These are phyloP conservation scores for Colletotrichum incanum DNA, from an alignment of 2,329 filamentous ascomycete species.

Conservation along the genomic window DNA sequence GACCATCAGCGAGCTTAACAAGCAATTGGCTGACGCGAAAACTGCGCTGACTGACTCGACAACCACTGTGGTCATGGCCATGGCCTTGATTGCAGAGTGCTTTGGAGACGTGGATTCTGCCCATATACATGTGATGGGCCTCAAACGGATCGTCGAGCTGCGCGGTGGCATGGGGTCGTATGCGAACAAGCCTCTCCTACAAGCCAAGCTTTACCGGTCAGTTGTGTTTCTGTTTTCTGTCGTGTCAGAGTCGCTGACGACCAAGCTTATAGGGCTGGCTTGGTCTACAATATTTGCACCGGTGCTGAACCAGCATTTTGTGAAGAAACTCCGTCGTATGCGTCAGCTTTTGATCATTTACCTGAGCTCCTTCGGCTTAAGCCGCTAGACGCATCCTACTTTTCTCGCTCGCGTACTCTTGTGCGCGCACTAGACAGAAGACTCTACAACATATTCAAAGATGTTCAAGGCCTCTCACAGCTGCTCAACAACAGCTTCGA, in stretches of 20 bases:
- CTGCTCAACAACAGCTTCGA: background rate
- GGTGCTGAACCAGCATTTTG: background rate
- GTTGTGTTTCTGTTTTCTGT: background rate
- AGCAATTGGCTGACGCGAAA: background rate
- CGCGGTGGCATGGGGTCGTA: background rate
- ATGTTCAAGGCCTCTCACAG: background rate
- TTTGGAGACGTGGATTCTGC: background rate
- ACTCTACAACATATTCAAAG: background rate
- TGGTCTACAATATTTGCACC: background rate
- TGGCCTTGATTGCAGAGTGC: background rate
- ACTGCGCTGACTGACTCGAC: conserved; percentile 3
- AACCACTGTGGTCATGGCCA: conserved; percentile 4
- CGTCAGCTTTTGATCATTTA: background rate
- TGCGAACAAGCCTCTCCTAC: background rate
- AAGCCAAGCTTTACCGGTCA: background rate
- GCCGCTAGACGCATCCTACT: background rate
- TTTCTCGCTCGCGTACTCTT: background rate
- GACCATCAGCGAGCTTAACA: conserved; percentile 5
- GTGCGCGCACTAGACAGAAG: background rate
- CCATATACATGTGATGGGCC: conserved; percentile 2
- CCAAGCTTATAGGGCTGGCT: background rate
- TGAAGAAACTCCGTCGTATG: background rate
- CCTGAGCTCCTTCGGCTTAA: background rate
- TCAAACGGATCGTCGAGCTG: background rate
- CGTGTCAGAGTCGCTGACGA: background rate